These are phyloP conservation scores for Chytriomyces confervae DNA, from an alignment of 192 early-diverging fungal species.

Conservation along the genomic window DNA sequence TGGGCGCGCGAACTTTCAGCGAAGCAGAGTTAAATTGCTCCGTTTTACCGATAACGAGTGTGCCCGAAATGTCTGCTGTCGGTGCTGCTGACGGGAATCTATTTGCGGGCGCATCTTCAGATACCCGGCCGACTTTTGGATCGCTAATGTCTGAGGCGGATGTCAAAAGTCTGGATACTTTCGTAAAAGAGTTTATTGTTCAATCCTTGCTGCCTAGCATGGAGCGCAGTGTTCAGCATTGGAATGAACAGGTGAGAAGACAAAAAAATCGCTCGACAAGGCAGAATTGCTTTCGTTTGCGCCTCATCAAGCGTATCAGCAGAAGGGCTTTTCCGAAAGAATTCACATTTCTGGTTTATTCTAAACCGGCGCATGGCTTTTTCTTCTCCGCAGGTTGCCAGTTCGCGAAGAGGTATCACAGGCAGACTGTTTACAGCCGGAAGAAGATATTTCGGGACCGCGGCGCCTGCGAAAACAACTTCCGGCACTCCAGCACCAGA, in stretches of 20 bases:
- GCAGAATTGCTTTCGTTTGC: neutral
- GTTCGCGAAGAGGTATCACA: constrained; percentile 83
- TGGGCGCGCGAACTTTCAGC: constrained; percentile 7
- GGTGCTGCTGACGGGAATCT: neutral
- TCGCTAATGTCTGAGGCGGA: constrained; percentile 44
- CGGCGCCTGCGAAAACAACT: constrained; percentile 26
- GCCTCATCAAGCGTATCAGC: neutral
- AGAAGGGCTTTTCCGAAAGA: too few species aligned
- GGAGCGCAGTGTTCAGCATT: constrained; percentile 83
- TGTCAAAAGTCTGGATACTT: constrained; percentile 54
- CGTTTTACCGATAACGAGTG: constrained; percentile 2
- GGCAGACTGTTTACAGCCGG: constrained; percentile 86
- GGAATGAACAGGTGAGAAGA: constrained; percentile 81
- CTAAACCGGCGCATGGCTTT: too few species aligned
- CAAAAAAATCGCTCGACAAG: neutral
- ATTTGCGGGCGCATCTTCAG: neutral
- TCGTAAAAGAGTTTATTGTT: constrained; percentile 69
- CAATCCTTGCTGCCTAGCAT: constrained; percentile 85
- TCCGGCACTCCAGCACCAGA: constrained; percentile 6
- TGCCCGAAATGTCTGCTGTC: neutral
- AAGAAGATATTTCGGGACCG: constrained; percentile 81
- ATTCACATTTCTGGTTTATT: too few species aligned
- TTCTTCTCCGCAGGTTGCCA: constrained; percentile 63
- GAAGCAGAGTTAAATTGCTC: constrained; percentile 18
- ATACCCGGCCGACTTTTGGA: constrained; percentile 34